These are phyloP conservation scores for Cylindricascospora bacillispora DNA, from an alignment of 1,139 yeast genomes.

Conservation along the genomic window DNA sequence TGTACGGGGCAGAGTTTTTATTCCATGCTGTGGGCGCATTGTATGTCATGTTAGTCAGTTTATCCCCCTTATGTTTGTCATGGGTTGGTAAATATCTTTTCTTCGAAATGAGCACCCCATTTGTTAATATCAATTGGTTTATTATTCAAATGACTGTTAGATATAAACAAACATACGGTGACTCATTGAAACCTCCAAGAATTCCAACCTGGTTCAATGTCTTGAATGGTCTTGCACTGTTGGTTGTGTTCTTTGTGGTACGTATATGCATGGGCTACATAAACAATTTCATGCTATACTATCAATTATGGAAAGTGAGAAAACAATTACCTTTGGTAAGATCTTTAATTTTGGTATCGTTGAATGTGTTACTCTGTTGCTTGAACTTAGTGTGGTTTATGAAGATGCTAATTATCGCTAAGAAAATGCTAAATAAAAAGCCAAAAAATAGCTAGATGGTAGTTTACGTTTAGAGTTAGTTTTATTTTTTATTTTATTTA, in stretches of 20 bases:
- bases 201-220: constrained; percentile 44
- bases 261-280: constrained; percentile 85
- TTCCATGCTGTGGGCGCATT: constrained; percentile 53
- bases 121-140: constrained; percentile 88
- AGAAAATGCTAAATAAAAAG: constrained; percentile 29
- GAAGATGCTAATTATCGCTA: constrained; percentile 73
- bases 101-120: constrained; percentile 89
- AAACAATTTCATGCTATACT: constrained; percentile 34
- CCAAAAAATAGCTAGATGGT: constrained; percentile 1
- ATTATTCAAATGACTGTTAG: constrained; percentile 52
- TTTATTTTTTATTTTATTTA: background rate
- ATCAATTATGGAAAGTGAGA: constrained; percentile 29
- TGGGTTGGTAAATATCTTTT: constrained; percentile 76
- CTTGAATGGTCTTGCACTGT: constrained; percentile 61
- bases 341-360: constrained; percentile 35
- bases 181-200: constrained; percentile 14
- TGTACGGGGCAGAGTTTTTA: constrained; percentile 75
- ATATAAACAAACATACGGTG: constrained; percentile 11
- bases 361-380: constrained; percentile 52
- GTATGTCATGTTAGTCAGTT: constrained; percentile 45
- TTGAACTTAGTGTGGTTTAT: constrained; percentile 56
- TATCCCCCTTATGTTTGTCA: constrained; percentile 64
- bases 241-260: constrained; percentile 59
- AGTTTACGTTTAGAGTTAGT: background rate
- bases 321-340: constrained; percentile 32